Evolutionary conservation across 305 asterid species (phyloP).

Genomic region (Coffea humblotiana): DNA sequence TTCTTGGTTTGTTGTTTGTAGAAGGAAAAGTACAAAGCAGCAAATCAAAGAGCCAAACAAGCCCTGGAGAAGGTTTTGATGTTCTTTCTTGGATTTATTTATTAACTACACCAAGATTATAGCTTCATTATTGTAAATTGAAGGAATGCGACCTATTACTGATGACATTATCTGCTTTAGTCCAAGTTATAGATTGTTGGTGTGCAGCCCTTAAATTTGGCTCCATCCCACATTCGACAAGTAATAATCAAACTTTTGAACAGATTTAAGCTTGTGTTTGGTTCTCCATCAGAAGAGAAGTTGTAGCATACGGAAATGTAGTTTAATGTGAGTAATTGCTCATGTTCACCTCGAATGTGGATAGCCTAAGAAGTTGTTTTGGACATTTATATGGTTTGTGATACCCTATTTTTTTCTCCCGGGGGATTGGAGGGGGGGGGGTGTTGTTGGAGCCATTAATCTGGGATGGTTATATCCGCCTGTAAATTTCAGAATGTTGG

Average conservation of each 20-base stretch:
- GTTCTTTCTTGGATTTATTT: background rate
- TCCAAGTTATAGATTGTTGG: background rate
- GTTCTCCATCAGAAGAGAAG: too few species aligned
- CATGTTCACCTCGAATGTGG: background rate
- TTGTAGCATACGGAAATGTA: background rate
- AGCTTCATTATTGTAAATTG: background rate
- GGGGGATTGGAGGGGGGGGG: background rate
- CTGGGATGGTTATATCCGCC: background rate
- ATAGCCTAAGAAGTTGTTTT: too few species aligned
- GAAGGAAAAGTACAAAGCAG: constrained; percentile 82
- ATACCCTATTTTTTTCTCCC: background rate
- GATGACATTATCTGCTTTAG: background rate
- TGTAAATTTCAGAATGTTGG: background rate
- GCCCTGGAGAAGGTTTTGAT: constrained; percentile 72
- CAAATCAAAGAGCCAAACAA: constrained; percentile 86
- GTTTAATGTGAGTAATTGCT: background rate
- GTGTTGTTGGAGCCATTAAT: background rate
- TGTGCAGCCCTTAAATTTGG: background rate
- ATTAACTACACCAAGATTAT: background rate
- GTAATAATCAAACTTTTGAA: background rate
- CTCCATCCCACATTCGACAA: background rate
- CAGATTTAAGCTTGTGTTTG: background rate
- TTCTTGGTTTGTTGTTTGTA: constrained; percentile 21
- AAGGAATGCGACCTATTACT: background rate
- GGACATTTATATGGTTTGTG: background rate